These are phyloP conservation scores for Solanum hybrid DNA, from an alignment of 305 asterid species.

Conservation along the genomic window DNA sequence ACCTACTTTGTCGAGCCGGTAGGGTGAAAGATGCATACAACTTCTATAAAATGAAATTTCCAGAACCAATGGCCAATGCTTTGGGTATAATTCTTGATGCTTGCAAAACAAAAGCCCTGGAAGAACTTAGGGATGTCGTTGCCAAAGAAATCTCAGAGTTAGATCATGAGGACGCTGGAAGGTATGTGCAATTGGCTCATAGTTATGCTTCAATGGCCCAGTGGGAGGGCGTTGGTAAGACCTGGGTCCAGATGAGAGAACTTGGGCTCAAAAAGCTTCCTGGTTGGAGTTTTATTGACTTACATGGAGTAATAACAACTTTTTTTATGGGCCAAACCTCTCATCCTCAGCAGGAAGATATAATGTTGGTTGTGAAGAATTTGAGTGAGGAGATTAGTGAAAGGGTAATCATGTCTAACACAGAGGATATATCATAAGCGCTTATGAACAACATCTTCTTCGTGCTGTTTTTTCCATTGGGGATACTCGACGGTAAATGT, in stretches of 20 bases:
- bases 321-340: constrained; percentile 58
- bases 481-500: background rate
- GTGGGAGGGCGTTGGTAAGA: constrained; percentile 76
- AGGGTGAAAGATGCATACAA: constrained; percentile 59
- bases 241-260: constrained; percentile 67
- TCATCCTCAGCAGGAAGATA: constrained; percentile 50
- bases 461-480: background rate
- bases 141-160: constrained; percentile 41
- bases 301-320: constrained; percentile 52
- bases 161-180: constrained; percentile 58
- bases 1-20: constrained; percentile 83
- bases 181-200: constrained; percentile 71
- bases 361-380: constrained; percentile 28
- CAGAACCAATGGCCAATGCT: constrained; percentile 46
- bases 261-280: constrained; percentile 67
- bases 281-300: constrained; percentile 75
- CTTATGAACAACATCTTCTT: background rate
- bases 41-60: constrained; percentile 46
- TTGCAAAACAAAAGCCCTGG: constrained; percentile 34
- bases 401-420: constrained; percentile 3
- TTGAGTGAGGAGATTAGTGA: constrained; percentile 36
- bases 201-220: constrained; percentile 58
- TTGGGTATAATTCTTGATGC: constrained; percentile 75
- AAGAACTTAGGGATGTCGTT: constrained; percentile 36
- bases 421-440: background rate